Evolutionary conservation across 768 basidiomycete species (phyloP).

Genomic region (Lyophyllum atratum): DNA sequence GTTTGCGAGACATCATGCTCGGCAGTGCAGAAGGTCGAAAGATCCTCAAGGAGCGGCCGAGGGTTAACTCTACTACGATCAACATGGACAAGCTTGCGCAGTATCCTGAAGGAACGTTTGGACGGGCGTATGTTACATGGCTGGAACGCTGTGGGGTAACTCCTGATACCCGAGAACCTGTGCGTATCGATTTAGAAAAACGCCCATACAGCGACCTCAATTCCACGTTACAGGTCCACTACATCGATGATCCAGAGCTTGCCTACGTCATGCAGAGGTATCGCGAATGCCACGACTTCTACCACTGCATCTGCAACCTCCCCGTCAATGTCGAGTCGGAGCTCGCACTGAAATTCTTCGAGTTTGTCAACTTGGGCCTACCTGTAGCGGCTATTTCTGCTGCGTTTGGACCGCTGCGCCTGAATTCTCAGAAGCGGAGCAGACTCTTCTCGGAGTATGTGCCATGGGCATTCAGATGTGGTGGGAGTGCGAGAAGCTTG

Average conservation of each 20-base stretch:
- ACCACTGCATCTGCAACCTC: conserved; percentile 87
- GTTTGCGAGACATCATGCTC: conserved; percentile 77
- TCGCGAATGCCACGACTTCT: conserved; percentile 97
- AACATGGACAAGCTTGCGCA: conserved; percentile 66
- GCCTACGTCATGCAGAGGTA: conserved; percentile 99
- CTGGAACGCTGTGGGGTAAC: conserved; percentile 84
- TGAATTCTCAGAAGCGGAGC: conserved; percentile 55
- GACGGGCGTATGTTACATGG: conserved; percentile 87
- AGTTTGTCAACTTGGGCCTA: conserved; percentile 88
- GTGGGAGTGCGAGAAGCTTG: conserved; percentile 70
- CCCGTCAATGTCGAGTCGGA: conserved; percentile 92
- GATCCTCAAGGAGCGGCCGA: conserved; percentile 82
- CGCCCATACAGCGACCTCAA: conserved; percentile 1
- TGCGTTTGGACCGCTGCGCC: conserved; percentile 74
- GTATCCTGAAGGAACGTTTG: conserved; percentile 81
- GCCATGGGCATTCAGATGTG: conserved; percentile 90
- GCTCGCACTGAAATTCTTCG: conserved; percentile 92
- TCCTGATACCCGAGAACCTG: conserved; percentile 92
- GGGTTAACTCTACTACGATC: conserved; percentile 75
- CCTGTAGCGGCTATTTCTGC: conserved; percentile 87
- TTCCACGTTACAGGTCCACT: conserved; percentile 69
- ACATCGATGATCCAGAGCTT: conserved; percentile 91
- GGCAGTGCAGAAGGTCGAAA: conserved; percentile 78
- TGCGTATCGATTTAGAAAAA: conserved; percentile 32
- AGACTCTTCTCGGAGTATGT: conserved; percentile 80